Base-by-base conservation (phyloP, 1,284 basidiomycete genomes). In the Puccinia horiana region DNA sequence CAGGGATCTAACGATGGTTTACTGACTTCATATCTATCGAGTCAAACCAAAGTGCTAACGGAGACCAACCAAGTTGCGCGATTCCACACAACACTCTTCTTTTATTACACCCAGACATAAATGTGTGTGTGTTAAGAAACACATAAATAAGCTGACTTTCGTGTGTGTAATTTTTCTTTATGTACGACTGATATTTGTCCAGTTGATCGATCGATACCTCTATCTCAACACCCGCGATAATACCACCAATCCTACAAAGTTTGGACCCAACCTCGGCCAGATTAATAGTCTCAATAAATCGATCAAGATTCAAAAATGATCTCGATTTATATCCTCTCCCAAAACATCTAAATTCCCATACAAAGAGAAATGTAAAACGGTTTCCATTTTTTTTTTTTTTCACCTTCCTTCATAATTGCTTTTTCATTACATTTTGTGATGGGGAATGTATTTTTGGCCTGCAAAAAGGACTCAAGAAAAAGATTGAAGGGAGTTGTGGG, bases 1-100 rank as follows among this genome's bases (percentile, higher is more conserved):
- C 73, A 96, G 94, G 96, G 99, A 90, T 94, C 96, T 87, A 93
- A 94, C 86, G 96, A 99, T 86, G 94, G 96, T 12, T 93, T 98
- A 84, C 89, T 99, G 35, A 97, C 94, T 0, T 91, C 92, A 12
- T 94, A 95, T 87, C 89, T 99, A 23, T 92, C 94, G 0, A 91
- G 92, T 12, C 88, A 98, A 84, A 98, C 95, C 0, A 95, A 94
- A 87, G 93, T 93, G 54, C 90, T 96, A 9, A 93, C 93, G 84
- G 90, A 92, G 4, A 88, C 97, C 81, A 96, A 96, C 86, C 94
- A 97, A 85, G 96, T 97, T 74, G 9, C 58, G 44, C 29, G 12
- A 14, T 63, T 81, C 26, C 44, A n/a, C 23, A n/a, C 29, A 40
- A 23, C 29, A 40, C 16, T 26, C 54, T 37, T 29, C 20, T 42